phyloP scores from a whole-genome alignment of 768 basidiomycete genomes.

The Termitomyces sp. region DNA sequence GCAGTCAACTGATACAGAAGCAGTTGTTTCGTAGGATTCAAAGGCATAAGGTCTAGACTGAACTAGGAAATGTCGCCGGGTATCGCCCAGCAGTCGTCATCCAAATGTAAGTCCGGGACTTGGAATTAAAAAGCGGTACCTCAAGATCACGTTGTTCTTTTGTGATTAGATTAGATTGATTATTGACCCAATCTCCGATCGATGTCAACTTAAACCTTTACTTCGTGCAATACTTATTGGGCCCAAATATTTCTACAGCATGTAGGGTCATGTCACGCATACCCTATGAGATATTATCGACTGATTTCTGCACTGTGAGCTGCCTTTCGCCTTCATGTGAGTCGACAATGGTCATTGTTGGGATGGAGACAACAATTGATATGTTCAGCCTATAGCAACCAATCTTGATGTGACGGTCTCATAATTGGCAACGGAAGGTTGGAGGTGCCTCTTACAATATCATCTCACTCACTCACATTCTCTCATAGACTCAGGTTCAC shows the following conservation, averaged over 20 bases:
- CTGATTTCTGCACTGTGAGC: background rate
- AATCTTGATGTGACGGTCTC: background rate
- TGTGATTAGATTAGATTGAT: background rate
- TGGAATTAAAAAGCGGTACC: too few species aligned
- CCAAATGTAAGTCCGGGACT: background rate
- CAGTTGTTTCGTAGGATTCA: background rate
- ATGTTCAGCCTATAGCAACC: conserved; percentile 6
- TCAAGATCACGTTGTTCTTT: too few species aligned
- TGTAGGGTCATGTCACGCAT: background rate
- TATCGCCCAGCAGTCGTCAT: background rate
- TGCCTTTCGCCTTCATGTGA: background rate
- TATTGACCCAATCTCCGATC: background rate
- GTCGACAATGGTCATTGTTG: background rate
- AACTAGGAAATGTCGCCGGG: too few species aligned
- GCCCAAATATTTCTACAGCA: background rate
- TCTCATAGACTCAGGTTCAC: conserved; percentile 20
- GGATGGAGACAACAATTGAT: background rate
- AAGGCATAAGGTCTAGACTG: background rate
- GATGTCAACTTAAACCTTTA: too few species aligned
- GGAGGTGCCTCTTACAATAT: background rate
- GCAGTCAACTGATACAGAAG: background rate
- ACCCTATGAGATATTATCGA: background rate
- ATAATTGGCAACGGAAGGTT: conserved; percentile 5
- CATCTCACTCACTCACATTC: conserved; percentile 8
- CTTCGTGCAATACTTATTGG: background rate